Base-by-base conservation (phyloP, 257 asterid species). In the Ballota nigra region DNA sequence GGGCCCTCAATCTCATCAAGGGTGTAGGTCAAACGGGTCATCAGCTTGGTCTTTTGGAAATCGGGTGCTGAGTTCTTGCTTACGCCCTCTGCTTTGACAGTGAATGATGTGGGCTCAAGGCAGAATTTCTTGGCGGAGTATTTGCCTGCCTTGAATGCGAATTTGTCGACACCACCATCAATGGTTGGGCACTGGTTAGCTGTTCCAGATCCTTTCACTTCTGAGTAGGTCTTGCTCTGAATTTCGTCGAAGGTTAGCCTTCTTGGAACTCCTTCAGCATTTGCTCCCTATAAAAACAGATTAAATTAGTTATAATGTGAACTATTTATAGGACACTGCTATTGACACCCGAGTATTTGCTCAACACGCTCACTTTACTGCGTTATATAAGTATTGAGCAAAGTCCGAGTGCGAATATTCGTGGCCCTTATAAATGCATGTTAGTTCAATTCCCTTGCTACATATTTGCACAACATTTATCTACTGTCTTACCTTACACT, bases 181-280 rank as follows among this genome's bases (percentile, higher is more conserved):
- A 92, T 82, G 74, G 94, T 89, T n/a, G 99, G 99, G 91, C 99
- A 95, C 70, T 95, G 98, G 87, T 95, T 95, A 0, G 99, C 98
- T 1, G 98, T 92, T 41, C 99, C 98, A 6, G 92, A 83, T 23
- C 99, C 99, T 77, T 92, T 95, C 64, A 95, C 98, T 79, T 95
- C 99, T 4, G 84, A 5, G 90, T 92, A 92, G 16, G 98, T 95
- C 86, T 89, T 86, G 86, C 98, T 95, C 77, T 95, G 99, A 34
- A 95, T 89, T 77, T 92, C 98, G 0, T 92, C 98, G 28, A 13
- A 95, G 36, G 99, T 95, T 13, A 95, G 88, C 77, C 98, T 77
- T 70, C 86, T 95, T 3, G 97, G 92, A 38, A 5, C 82, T 63
- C 96, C 95, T 76, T 95, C 98, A 9, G 98, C 98, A 63, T 58